Conservation (phyloP, 306 rosid species). For the Vicia faba region DNA sequence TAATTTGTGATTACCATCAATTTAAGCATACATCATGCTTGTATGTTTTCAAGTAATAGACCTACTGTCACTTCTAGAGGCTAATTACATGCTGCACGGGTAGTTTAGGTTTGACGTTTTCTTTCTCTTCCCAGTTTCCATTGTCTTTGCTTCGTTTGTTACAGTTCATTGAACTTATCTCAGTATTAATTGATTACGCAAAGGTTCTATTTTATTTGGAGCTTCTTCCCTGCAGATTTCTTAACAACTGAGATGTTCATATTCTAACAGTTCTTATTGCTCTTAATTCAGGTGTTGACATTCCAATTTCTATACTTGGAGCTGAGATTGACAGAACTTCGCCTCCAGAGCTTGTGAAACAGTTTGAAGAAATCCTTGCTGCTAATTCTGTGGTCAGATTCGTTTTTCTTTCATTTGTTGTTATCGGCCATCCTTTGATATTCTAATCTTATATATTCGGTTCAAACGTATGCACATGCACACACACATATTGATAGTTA, state of each 20-base stretch:
- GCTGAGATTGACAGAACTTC: slow-evolving; percentile 57
- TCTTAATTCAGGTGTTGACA: slow-evolving; percentile 51
- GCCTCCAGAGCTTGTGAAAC: slow-evolving; percentile 62
- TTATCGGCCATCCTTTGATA: slow-evolving; percentile 1
- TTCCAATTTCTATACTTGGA: slow-evolving; percentile 63
- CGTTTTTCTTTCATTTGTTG: neutral
- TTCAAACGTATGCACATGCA: neutral
- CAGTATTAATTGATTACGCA: neutral
- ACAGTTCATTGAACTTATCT: neutral
- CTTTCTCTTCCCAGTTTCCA: too few relatives aligned
- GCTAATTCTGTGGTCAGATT: slow-evolving; percentile 59
- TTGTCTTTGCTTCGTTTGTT: too few relatives aligned
- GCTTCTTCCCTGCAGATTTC: slow-evolving; percentile 16
- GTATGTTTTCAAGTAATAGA: too few relatives aligned
- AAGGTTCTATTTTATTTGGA: slow-evolving; percentile 12
- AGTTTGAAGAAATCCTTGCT: slow-evolving; percentile 58
- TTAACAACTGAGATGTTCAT: neutral
- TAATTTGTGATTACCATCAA: too few relatives aligned
- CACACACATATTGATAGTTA: neutral
- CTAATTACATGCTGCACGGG: too few relatives aligned
- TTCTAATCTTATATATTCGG: neutral
- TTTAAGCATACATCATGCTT: too few relatives aligned
- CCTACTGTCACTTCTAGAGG: too few relatives aligned
- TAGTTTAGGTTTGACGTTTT: too few relatives aligned
- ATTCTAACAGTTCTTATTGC: neutral